Evolutionary conservation across 2,329 filamentous ascomycete genomes (phyloP), one percentile per base, ranked within the genome.

Genomic region (Colletotrichum sp.): DNA sequence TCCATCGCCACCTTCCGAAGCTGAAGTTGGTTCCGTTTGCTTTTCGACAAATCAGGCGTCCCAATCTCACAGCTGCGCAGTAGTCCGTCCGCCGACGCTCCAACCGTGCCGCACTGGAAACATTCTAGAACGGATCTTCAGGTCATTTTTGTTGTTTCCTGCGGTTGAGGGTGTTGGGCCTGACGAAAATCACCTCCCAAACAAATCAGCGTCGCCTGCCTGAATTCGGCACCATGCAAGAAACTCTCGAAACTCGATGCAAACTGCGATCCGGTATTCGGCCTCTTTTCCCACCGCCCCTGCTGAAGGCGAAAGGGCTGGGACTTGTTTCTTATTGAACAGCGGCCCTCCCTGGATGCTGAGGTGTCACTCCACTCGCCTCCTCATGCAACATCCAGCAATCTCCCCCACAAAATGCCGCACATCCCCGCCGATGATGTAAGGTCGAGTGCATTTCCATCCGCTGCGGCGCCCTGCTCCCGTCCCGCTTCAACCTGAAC

Each of bases 381-480:
- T 63, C 57, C 71, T 73, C 63, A 74, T 72, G 72, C 72, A 72
- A 63, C 72, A 47, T 71, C 57, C 27, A 38, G 43, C 68, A 67
- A 66, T 57, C 38, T 51, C 27, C 68, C 68, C 71, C 68, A 66
- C 55, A 58, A 67, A 67, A 38, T 62, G 61, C 43, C 67, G 70
- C 61, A 61, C 38, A 47, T 71, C 68, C 71, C 71, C 68, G 43
- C 71, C 57, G 64, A 73, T 73, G 72, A 73, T 73, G 72, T 72
- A 66, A 73, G 68, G 69, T 36, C 51, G 62, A 73, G 51, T 71
- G 62, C 62, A 34, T 61, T 38, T 54, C 58, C 36, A 69, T 31
- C 47, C 67, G 24, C 64, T 24, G 36, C 59, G 16, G 18, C 31
- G 59, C 24, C 31, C 33, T 38, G 31, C 57, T 58, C 55, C 54